Base-by-base conservation (phyloP, 2,329 filamentous ascomycete genomes). In the Cryphonectria carpinicola region DNA sequence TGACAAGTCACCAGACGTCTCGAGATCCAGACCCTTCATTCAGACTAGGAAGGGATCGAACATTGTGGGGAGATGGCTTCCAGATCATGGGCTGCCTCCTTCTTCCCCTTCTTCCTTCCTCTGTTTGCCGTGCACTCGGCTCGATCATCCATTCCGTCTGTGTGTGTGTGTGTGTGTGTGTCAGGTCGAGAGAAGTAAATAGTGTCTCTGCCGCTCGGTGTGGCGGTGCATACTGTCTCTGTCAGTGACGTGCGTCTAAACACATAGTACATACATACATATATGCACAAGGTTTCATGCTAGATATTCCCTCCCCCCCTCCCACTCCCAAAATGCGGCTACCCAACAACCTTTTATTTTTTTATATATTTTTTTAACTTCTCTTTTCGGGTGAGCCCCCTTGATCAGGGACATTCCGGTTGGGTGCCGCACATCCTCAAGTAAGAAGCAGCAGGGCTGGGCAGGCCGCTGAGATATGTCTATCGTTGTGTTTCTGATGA, bases 151-250 rank as follows among this genome's bases (percentile, higher is more conserved):
- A 19, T 49, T 49, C 46, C n/a, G n/a, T n/a, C n/a, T n/a, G n/a
- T n/a, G n/a, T 49, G 46, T 39, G 37, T 39, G 37, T 11, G 10
- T 11, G 10, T 37, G 5, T 7, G 37, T 37, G 10, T 49, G 22
- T 49, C 46, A 49, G 8, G 22, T 49, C 6, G 7, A 49, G 17
- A 49, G 7, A 49, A n/a, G 22, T 10, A n/a, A 22, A 49, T 11
- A 8, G 8, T 46, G 17, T 7, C 17, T 7, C 7, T 49, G 22
- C 46, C 8, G 46, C 46, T 32, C 46, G 63, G 56, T 71, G 70
- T 69, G 70, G 70, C 70, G 58, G 70, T 71, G 70, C 70, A 64
- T 4, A 19, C 46, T 54, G 22, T 68, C 49, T n/a, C 58, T 46
- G 58, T 14, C 35, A 61, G 35, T 61, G 58, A 39, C 58, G 35